These are phyloP conservation scores for Sequoiadendron giganteum DNA, from an alignment of 75 land plant genomes.

Conservation along the genomic window DNA sequence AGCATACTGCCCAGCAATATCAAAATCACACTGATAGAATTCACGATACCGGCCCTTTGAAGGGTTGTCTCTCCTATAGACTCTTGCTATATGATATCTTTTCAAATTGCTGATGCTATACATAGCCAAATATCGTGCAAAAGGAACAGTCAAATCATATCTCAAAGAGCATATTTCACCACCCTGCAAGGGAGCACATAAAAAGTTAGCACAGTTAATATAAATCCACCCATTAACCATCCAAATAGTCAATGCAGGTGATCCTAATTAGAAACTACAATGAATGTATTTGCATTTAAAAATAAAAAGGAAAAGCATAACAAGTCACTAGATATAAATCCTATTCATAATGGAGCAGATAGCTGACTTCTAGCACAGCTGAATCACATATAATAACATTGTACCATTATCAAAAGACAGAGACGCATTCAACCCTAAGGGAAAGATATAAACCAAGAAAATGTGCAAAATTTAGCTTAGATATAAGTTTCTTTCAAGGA, in stretches of 20 bases:
- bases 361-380: neutral
- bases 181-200: slow-evolving; percentile 52
- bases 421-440: neutral
- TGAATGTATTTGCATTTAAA: neutral
- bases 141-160: slow-evolving; percentile 91
- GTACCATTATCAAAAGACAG: neutral
- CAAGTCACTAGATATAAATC: neutral
- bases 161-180: slow-evolving; percentile 86
- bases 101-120: slow-evolving; percentile 63
- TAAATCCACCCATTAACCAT: neutral
- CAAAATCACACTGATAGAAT: slow-evolving; percentile 96
- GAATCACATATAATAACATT: neutral
- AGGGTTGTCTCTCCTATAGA: slow-evolving; percentile 88
- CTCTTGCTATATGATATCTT: slow-evolving; percentile 88
- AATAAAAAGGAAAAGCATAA: neutral
- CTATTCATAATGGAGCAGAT: neutral
- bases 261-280: neutral
- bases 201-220: neutral
- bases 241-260: neutral
- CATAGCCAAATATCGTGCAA: slow-evolving; percentile 87
- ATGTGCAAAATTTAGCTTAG: neutral
- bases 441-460: neutral
- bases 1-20: slow-evolving; percentile 83
- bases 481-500: neutral
- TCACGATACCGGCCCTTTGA: slow-evolving; percentile 88